phyloP scores from a whole-genome alignment of 106 monocot species.

The Ottelia alismoides region DNA sequence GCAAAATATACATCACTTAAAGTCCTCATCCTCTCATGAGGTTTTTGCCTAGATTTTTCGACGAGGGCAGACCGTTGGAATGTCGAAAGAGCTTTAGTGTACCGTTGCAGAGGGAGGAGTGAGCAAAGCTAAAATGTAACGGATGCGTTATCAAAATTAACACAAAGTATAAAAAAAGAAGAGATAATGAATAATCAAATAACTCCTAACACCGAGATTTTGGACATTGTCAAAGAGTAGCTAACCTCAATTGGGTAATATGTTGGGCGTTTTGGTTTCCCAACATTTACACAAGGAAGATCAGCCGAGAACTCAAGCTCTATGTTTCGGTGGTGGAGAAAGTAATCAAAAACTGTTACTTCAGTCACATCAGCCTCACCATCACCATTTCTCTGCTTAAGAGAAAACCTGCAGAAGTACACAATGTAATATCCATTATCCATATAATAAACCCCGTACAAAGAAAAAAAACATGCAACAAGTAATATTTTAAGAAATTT shows the following conservation, averaged over 20 bases:
- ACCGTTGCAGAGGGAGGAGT: constrained; percentile 63
- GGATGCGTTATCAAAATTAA: too few relatives aligned
- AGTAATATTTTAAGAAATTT: too few relatives aligned
- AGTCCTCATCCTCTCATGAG: constrained; percentile 59
- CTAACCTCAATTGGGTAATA: constrained; percentile 73
- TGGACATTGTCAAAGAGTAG: too few relatives aligned
- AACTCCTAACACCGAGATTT: too few relatives aligned
- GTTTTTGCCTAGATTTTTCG: constrained; percentile 84
- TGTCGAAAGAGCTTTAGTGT: constrained; percentile 55
- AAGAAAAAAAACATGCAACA: too few relatives aligned
- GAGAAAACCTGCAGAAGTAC: constrained; percentile 32
- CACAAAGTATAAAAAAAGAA: background rate
- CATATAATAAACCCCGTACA: background rate
- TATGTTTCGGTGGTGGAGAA: constrained; percentile 26
- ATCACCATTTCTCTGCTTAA: constrained; percentile 41
- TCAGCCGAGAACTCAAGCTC: constrained; percentile 31
- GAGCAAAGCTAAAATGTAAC: constrained; percentile 48
- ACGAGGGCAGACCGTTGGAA: constrained; percentile 64
- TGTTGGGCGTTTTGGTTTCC: constrained; percentile 72
- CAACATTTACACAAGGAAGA: too few relatives aligned
- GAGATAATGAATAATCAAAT: background rate
- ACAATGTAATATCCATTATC: too few relatives aligned
- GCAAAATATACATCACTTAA: constrained; percentile 29
- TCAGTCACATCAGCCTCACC: constrained; percentile 15
- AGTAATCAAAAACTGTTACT: constrained; percentile 68